These are phyloP conservation scores for Trypanosoma avium DNA, from an alignment of 208 protist genomes.

Conservation along the genomic window DNA sequence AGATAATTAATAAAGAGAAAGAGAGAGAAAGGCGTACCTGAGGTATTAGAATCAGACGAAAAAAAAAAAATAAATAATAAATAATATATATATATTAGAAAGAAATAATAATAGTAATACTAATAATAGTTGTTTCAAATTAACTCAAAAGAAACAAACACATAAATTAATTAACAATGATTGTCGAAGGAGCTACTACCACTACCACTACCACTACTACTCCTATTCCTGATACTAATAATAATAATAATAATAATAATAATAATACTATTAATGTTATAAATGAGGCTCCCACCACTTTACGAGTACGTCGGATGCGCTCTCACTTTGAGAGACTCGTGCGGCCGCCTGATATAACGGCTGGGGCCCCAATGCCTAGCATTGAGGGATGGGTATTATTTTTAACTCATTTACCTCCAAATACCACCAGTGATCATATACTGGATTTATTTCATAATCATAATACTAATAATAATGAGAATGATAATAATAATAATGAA, in stretches of 20 bases:
- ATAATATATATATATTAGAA: too few species aligned
- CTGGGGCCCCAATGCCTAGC: conserved; percentile 69
- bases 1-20: too few species aligned
- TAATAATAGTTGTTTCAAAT: too few species aligned
- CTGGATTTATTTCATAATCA: conserved; percentile 48
- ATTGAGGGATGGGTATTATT: conserved; percentile 87
- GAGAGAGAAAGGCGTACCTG: too few species aligned
- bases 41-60: too few species aligned
- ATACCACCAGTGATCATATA: conserved; percentile 67
- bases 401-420: conserved; percentile 59
- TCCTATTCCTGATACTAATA: too few species aligned
- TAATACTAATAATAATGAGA: conserved; percentile 39
- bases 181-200: conserved; percentile 3
- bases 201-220: too few species aligned
- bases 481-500: conserved; percentile 30
- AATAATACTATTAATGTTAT: conserved; percentile 6
- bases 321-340: conserved; percentile 77
- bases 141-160: not conserved
- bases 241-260: too few species aligned
- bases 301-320: conserved; percentile 63
- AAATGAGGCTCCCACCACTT: conserved; percentile 40
- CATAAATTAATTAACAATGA: not conserved
- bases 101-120: not conserved
- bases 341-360: conserved; percentile 50
- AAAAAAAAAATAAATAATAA: too few species aligned